Percentiles rank a stretch among this genome's conserved stretches.
phyloP scores from a whole-genome alignment of 495 filamentous ascomycete species.

The Penicillium coffeae region DNA sequence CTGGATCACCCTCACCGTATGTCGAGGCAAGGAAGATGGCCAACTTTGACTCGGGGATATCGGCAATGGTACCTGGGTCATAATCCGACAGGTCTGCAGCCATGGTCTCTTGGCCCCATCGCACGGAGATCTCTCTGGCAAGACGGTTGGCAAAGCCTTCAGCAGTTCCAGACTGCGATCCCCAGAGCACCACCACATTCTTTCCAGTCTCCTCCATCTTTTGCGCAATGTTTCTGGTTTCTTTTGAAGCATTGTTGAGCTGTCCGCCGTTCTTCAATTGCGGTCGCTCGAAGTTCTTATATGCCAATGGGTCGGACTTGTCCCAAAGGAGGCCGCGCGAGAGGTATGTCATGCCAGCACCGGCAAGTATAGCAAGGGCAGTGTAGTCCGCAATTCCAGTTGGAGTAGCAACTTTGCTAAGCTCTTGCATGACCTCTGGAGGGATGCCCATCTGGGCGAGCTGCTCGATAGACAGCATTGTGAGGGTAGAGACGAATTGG shows the following conservation, averaged over 20 bases:
- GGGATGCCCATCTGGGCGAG: slow-evolving; percentile 9
- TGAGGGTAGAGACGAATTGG: background rate
- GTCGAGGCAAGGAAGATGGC: slow-evolving; percentile 51
- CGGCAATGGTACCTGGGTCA: slow-evolving; percentile 38
- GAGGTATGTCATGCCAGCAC: slow-evolving; percentile 24
- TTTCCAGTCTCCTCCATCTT: slow-evolving; percentile 32
- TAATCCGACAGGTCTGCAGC: slow-evolving; percentile 49
- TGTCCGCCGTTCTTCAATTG: slow-evolving; percentile 29
- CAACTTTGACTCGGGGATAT: slow-evolving; percentile 37
- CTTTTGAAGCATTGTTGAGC: slow-evolving; percentile 11
- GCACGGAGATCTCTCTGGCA: slow-evolving; percentile 38
- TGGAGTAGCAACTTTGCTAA: slow-evolving; percentile 22
- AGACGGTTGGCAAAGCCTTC: slow-evolving; percentile 48
- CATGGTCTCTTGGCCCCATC: slow-evolving; percentile 42
- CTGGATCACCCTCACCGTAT: slow-evolving; percentile 54
- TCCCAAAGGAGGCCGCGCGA: slow-evolving; percentile 36
- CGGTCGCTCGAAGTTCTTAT: slow-evolving; percentile 29
- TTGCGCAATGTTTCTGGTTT: slow-evolving; percentile 36
- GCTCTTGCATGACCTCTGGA: slow-evolving; percentile 18
- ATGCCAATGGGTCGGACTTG: slow-evolving; percentile 27
- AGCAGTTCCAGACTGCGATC: slow-evolving; percentile 53
- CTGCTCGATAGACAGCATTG: background rate
- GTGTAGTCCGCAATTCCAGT: slow-evolving; percentile 28
- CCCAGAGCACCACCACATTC: slow-evolving; percentile 50
- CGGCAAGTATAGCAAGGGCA: slow-evolving; percentile 26